Conservation (phyloP, 352 stramenopile genomes). For the Phytophthora syringae region DNA sequence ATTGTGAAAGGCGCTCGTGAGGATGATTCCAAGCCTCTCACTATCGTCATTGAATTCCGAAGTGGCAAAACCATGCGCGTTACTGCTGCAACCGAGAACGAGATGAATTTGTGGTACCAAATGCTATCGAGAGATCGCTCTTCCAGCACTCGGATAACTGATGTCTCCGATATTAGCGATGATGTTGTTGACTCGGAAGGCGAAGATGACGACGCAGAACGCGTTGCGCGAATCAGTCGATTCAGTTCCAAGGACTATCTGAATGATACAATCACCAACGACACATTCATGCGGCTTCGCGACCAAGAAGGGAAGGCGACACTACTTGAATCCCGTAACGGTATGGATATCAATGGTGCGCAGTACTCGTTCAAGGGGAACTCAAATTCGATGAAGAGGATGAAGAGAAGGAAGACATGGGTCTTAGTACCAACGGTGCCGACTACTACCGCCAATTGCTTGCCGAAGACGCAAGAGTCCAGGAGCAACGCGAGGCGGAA, state of each 20-base stretch:
- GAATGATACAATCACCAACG: conserved; percentile 80
- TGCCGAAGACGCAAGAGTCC: conserved; percentile 47
- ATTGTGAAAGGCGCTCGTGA: conserved; percentile 50
- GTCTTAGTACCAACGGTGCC: conserved; percentile 38
- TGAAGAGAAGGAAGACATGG: conserved; percentile 41
- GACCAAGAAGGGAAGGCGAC: conserved; percentile 42
- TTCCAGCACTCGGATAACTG: conserved; percentile 25
- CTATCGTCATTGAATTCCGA: conserved; percentile 51
- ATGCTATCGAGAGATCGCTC: conserved; percentile 38
- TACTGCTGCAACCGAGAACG: conserved; percentile 28
- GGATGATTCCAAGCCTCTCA: conserved; percentile 58
- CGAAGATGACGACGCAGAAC: conserved; percentile 26
- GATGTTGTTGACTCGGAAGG: conserved; percentile 28
- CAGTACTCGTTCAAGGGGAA: conserved; percentile 69
- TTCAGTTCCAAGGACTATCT: conserved; percentile 71
- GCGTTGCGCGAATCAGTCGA: conserved; percentile 29
- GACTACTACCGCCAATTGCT: conserved; percentile 59
- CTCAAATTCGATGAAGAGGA: conserved; percentile 50
- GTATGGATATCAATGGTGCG: conserved; percentile 1
- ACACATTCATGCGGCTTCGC: conserved; percentile 67
- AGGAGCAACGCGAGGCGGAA: conserved; percentile 36
- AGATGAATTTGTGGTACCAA: conserved; percentile 58
- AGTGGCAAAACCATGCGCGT: conserved; percentile 47
- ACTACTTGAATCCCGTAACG: conserved; percentile 29
- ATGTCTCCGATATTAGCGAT: conserved; percentile 28